phyloP scores from a whole-genome alignment of 352 stramenopile species.

The Peronospora farinosa region DNA sequence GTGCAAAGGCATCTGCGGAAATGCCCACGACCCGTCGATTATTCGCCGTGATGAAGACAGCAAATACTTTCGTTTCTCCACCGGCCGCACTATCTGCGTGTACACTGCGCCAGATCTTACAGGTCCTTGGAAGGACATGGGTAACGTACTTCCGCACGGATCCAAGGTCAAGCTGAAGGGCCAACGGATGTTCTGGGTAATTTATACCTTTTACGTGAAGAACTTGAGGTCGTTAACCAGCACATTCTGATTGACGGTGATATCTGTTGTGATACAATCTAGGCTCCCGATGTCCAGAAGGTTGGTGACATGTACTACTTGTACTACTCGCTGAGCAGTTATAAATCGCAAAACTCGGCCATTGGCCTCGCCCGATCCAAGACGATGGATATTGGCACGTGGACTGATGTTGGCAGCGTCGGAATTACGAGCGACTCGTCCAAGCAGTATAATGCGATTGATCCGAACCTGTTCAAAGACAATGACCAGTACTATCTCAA shows the following conservation, averaged over 20 bases:
- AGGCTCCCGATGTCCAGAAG: conserved; percentile 20
- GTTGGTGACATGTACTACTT: conserved; percentile 26
- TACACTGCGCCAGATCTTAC: conserved; percentile 14
- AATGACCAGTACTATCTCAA: conserved; percentile 17
- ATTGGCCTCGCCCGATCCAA: conserved; percentile 16
- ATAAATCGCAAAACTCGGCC: conserved; percentile 15
- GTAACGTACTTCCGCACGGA: conserved; percentile 17
- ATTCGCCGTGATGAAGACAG: conserved; percentile 19
- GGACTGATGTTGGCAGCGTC: conserved; percentile 17
- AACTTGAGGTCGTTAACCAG: no score
- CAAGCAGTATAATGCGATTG: conserved; percentile 23
- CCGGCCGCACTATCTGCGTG: conserved; percentile 15
- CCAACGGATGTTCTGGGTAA: neutral
- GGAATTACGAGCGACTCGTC: conserved; percentile 18
- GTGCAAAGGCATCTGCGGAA: conserved; percentile 17
- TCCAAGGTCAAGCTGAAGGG: conserved; percentile 26
- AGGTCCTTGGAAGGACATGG: conserved; percentile 22
- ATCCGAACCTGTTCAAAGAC: conserved; percentile 19
- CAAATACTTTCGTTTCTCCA: conserved; percentile 30
- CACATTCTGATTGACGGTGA: no score
- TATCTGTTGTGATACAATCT: conserved; percentile 6
- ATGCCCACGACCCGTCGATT: conserved; percentile 26
- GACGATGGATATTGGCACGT: conserved; percentile 20
- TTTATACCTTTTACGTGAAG: no score
- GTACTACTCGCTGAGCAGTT: conserved; percentile 21